These are phyloP conservation scores for Evansstolkia leycettana DNA, from an alignment of 495 filamentous ascomycete genomes.

Conservation along the genomic window DNA sequence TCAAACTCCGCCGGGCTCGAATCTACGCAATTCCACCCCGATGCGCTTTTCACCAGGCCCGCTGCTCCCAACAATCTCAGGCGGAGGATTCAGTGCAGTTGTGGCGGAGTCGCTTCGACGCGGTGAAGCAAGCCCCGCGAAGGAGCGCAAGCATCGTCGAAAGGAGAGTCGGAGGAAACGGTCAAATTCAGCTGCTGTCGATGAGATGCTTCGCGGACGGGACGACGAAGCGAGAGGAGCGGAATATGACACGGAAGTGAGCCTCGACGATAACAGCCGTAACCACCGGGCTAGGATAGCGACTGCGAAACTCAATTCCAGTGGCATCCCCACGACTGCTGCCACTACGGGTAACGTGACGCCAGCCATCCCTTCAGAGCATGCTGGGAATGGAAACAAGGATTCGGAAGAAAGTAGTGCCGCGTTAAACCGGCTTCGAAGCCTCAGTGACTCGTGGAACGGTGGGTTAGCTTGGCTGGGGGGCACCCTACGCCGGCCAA, in stretches of 20 bases:
- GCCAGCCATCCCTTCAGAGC: conserved; percentile 3
- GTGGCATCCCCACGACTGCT: background rate
- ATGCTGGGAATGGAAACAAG: conserved; percentile 11
- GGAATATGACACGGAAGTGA: conserved; percentile 6
- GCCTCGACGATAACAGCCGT: conserved; percentile 5
- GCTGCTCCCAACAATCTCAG: conserved; percentile 38
- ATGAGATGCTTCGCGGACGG: conserved; percentile 9
- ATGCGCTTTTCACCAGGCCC: conserved; percentile 36
- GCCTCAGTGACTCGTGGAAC: conserved; percentile 33
- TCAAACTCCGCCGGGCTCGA: conserved; percentile 23
- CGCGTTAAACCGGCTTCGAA: conserved; percentile 21
- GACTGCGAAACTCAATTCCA: background rate
- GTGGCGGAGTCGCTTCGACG: conserved; percentile 51
- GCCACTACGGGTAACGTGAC: background rate
- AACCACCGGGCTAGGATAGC: conserved; percentile 3
- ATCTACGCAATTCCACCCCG: conserved; percentile 25
- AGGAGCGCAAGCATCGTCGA: conserved; percentile 17
- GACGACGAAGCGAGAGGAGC: conserved; percentile 7
- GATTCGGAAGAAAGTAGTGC: conserved; percentile 9
- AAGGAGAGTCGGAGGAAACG: conserved; percentile 15
- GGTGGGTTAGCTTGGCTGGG: conserved; percentile 32
- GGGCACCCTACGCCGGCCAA: conserved; percentile 11
- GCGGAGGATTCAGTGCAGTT: conserved; percentile 42
- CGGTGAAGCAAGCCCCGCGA: conserved; percentile 30
- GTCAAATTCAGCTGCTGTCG: conserved; percentile 16